phyloP scores from a whole-genome alignment of 2,329 filamentous ascomycete genomes.

The Fusarium sulawesiense region DNA sequence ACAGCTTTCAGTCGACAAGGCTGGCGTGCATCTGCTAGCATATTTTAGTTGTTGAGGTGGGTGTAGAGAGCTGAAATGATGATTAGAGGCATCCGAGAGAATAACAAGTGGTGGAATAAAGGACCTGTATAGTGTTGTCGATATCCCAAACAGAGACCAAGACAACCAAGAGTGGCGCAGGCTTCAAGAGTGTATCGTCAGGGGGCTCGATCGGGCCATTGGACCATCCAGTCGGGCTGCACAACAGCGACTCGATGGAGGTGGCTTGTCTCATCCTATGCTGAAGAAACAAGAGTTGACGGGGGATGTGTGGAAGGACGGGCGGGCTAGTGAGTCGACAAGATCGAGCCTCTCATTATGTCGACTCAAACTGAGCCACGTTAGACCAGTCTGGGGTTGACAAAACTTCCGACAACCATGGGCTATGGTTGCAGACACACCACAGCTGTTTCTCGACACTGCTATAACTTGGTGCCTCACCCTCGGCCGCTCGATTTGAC shows the following conservation, averaged over 20 bases:
- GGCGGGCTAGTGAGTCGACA: constrained; percentile 46
- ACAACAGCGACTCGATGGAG: constrained; percentile 42
- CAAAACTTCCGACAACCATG: constrained; percentile 46
- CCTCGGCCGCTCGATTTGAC: constrained; percentile 21
- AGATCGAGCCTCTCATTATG: constrained; percentile 39
- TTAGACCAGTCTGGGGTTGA: constrained; percentile 48
- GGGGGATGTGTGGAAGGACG: constrained; percentile 41
- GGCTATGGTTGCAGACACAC: constrained; percentile 40
- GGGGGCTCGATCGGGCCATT: constrained; percentile 46
- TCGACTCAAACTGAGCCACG: constrained; percentile 47
- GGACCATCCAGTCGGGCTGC: constrained; percentile 45
- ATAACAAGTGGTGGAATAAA: constrained; percentile 29
- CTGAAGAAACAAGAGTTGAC: constrained; percentile 45
- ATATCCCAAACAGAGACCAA: constrained; percentile 41
- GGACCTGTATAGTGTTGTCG: constrained; percentile 25
- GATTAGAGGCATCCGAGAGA: constrained; percentile 18
- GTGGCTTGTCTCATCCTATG: constrained; percentile 47
- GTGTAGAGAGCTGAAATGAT: constrained; percentile 8
- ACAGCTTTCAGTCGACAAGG: constrained; percentile 42
- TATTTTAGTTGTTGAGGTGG: constrained; percentile 15
- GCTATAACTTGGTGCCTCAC: constrained; percentile 33
- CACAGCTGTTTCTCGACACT: constrained; percentile 30
- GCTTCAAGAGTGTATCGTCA: constrained; percentile 46
- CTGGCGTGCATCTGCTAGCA: constrained; percentile 28
- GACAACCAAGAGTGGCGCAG: constrained; percentile 46